phyloP scores from a whole-genome alignment of 1,284 basidiomycete species.

The Cryptococcus floricola region DNA sequence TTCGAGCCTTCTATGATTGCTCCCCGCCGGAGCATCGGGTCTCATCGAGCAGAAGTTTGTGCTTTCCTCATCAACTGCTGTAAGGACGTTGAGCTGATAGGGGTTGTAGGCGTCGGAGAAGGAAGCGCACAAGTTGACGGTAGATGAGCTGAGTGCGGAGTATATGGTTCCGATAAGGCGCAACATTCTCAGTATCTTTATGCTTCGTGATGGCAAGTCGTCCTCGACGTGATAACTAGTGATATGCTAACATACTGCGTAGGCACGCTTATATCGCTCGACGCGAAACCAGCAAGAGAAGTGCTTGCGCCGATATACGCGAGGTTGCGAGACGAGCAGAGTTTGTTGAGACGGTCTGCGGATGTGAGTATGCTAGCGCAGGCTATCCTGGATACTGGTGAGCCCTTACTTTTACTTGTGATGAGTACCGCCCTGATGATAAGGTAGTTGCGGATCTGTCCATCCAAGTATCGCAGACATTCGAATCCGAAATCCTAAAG shows the following conservation, averaged over 20 bases:
- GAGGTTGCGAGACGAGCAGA: conserved; percentile 43
- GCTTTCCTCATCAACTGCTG: not conserved
- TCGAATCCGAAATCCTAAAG: conserved; percentile 48
- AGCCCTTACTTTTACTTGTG: conserved; percentile 43
- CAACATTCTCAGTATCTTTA: conserved; percentile 43
- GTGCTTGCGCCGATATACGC: conserved; percentile 46
- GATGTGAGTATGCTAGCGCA: conserved; percentile 49
- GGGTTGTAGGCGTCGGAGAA: conserved; percentile 22
- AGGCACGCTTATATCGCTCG: conserved; percentile 46
- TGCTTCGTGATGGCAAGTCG: conserved; percentile 45
- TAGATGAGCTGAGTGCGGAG: conserved; percentile 46
- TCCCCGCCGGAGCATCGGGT: conserved; percentile 12
- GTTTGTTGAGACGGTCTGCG: conserved; percentile 41
- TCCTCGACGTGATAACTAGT: not conserved
- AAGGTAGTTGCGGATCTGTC: not conserved
- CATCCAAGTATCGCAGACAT: conserved; percentile 42
- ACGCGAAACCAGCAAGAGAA: conserved; percentile 33
- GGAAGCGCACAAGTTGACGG: conserved; percentile 39
- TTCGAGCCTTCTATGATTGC: conserved; percentile 38
- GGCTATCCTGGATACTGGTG: conserved; percentile 45
- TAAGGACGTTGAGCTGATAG: not conserved
- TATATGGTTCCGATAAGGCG: conserved; percentile 48
- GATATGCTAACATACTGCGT: conserved; percentile 4
- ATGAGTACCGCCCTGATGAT: conserved; percentile 7
- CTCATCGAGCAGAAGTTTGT: conserved; percentile 9